Conservation (phyloP, 371 early-diverging fungal species). For the Mucor sp. region DNA sequence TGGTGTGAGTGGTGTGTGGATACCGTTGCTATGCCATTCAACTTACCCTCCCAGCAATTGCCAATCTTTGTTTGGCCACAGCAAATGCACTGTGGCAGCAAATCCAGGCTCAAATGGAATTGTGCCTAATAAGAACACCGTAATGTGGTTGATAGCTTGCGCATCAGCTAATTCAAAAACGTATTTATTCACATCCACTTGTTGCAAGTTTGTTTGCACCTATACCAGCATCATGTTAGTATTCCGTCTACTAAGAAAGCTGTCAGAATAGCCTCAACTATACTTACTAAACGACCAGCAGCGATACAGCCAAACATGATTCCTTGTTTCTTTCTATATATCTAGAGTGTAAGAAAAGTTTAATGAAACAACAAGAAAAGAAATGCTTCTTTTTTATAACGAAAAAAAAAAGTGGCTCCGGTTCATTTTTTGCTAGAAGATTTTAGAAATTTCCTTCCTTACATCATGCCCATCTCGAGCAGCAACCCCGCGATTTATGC, state of each 20-base stretch:
- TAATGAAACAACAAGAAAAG: slow-evolving; percentile 58
- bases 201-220: slow-evolving; percentile 92
- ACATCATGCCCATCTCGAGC: not conserved
- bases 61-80: slow-evolving; percentile 88
- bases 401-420: slow-evolving; percentile 56
- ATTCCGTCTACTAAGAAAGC: too few relatives aligned
- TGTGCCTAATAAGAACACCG: slow-evolving; percentile 87
- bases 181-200: slow-evolving; percentile 82
- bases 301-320: slow-evolving; percentile 90
- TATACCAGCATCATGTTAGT: slow-evolving; percentile 19
- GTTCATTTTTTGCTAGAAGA: not conserved
- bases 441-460: not conserved
- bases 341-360: slow-evolving; percentile 54
- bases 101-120: slow-evolving; percentile 84
- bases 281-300: slow-evolving; percentile 76
- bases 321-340: slow-evolving; percentile 37
- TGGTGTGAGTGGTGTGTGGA: not conserved
- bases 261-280: too few relatives aligned
- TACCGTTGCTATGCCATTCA: not conserved
- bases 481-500: not conserved
- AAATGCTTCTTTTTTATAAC: slow-evolving; percentile 83
- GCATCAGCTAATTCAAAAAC: slow-evolving; percentile 83
- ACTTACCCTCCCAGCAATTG: slow-evolving; percentile 79
- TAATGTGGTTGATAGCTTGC: slow-evolving; percentile 86
- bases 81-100: slow-evolving; percentile 87